Conservation (phyloP, 108 stramenopile genomes). For the Cyclostephanos tholiformis region DNA sequence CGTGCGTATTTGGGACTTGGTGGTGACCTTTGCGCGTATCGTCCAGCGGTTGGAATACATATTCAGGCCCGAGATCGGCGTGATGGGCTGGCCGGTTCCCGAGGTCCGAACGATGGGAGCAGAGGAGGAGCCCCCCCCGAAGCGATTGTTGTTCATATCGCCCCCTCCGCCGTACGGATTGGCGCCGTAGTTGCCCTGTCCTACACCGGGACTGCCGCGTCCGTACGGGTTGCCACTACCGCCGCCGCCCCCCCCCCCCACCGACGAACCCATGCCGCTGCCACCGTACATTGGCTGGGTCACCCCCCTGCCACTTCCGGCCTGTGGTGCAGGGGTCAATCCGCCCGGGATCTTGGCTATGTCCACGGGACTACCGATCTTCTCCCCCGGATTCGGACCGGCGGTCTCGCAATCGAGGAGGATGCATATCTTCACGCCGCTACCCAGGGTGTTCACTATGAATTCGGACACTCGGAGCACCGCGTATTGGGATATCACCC, state of each 20-base stretch:
- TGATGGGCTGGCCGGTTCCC: slow-evolving; percentile 62
- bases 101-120: slow-evolving; percentile 67
- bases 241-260: slow-evolving; percentile 16
- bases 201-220: slow-evolving; percentile 5
- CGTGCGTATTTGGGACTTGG: slow-evolving; percentile 86
- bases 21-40: slow-evolving; percentile 86
- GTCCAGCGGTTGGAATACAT: slow-evolving; percentile 95
- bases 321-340: slow-evolving; percentile 1
- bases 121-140: slow-evolving; percentile 31
- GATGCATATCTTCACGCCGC: slow-evolving; percentile 72
- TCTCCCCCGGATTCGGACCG: slow-evolving; percentile 36
- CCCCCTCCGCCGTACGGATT: slow-evolving; percentile 41
- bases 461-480: slow-evolving; percentile 69
- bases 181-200: slow-evolving; percentile 8
- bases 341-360: slow-evolving; percentile 49
- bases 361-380: slow-evolving; percentile 73
- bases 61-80: slow-evolving; percentile 89
- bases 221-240: slow-evolving; percentile 7
- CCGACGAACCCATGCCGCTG: slow-evolving; percentile 23
- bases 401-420: slow-evolving; percentile 57
- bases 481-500: slow-evolving; percentile 48
- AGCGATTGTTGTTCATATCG: slow-evolving; percentile 52
- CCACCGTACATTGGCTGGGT: slow-evolving; percentile 53
- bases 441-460: slow-evolving; percentile 80
- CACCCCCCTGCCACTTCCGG: slow-evolving; percentile 9